These are phyloP conservation scores for Aquilaria malaccensis DNA, from an alignment of 345 rosid genomes.

Conservation along the genomic window DNA sequence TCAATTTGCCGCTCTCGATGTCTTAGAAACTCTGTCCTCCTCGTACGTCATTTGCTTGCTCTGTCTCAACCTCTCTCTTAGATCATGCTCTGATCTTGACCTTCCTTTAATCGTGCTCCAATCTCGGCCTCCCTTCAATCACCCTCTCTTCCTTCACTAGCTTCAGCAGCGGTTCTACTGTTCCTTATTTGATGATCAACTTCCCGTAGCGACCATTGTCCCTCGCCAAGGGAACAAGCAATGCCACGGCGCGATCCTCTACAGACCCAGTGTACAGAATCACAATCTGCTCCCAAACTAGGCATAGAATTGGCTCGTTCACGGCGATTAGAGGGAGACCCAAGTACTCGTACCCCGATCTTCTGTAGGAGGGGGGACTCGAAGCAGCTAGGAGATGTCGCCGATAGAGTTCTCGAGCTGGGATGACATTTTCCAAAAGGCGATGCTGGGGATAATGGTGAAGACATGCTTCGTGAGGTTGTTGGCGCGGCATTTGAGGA, in stretches of 20 bases:
- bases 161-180: constrained; percentile 64
- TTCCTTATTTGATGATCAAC: constrained; percentile 83
- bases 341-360: constrained; percentile 62
- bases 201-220: constrained; percentile 84
- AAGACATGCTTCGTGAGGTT: constrained; percentile 73
- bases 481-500: constrained; percentile 64
- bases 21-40: too few species aligned
- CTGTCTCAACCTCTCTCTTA: too few species aligned
- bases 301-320: constrained; percentile 78
- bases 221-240: constrained; percentile 73
- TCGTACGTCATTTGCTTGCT: too few species aligned
- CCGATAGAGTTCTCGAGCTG: constrained; percentile 89
- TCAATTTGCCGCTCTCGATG: too few species aligned
- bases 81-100: too few species aligned
- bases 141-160: constrained; percentile 64
- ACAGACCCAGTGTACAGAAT: constrained; percentile 58
- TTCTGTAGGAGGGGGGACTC: constrained; percentile 71
- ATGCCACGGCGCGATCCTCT: constrained; percentile 67
- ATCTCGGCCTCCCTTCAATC: too few species aligned
- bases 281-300: constrained; percentile 95
- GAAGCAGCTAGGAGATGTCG: constrained; percentile 90
- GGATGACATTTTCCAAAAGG: constrained; percentile 69
- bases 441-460: constrained; percentile 74
- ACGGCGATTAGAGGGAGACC: constrained; percentile 96
- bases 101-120: too few species aligned